Evolutionary conservation across 371 early-diverging fungal species (phyloP), one percentile per base, ranked within the genome.

Genomic region (Blyttiomyces sp.): DNA sequence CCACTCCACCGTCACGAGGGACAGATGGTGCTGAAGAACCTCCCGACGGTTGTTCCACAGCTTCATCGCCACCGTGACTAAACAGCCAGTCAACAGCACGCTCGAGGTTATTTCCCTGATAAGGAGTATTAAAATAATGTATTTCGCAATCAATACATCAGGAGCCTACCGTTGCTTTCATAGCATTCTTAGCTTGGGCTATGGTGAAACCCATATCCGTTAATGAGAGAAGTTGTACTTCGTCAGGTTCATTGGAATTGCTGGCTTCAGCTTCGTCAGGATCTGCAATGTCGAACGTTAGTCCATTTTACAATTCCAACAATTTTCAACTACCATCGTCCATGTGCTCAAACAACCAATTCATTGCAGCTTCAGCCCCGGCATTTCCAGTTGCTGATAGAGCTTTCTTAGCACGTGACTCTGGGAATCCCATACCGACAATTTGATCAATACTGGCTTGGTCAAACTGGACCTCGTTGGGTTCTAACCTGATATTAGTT

Each of bases 81-180:
- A 96, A 94, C 35, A 98, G 71, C 90, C 94, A 96, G 55, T 96
- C 96, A 2, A 96, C 84, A 0, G 98, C 98, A 4, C 96, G 86
- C 70, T 93, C 92, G 50, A 93, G 72, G 69, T 89, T 79, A 54
- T 87, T 87, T 51, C 80, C 70, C 91, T 90, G 70, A 1, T 19
- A 67, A 43, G 26, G 19, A 0, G 28, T 39, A 30, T 59, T 19
- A 54, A 6, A 61, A 28, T 13, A 45, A 43, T 11, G 24, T 13
- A 66, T 43, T 19, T 53, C 16, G 13, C 26, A 19, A 27, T 23
- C 34, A 71, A 68, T 17, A 45, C 49, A 4, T 0, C 43, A 13
- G 27, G 6, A 11, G 68, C 76, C 66, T 74, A 88, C 92, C 35
- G 95, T 90, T 67, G 91, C 87, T 52, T 71, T 64, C 43, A 98